A percentile compares a stretch with the other conserved stretches of the same genome.
phyloP scores from a whole-genome alignment of 2,329 filamentous ascomycete genomes.

The Cordyceps militaris region DNA sequence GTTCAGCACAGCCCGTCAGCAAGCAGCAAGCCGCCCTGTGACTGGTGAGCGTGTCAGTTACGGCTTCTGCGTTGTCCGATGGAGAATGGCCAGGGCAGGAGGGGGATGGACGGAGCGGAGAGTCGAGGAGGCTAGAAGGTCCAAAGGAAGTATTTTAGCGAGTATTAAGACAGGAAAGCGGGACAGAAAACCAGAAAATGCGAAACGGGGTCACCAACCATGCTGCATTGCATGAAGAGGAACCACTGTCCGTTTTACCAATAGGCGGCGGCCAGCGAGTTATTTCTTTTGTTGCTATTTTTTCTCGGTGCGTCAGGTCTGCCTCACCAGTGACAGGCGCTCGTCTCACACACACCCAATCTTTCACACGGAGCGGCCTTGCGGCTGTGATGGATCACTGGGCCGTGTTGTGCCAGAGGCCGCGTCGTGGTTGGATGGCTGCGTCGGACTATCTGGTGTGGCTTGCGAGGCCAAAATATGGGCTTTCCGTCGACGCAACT shows the following conservation, averaged over 20 bases:
- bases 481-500: not conserved
- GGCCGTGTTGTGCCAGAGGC: not conserved
- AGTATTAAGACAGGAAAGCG: not conserved
- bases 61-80: not conserved
- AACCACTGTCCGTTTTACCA: not conserved
- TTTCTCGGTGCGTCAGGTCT: not conserved
- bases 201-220: too few species aligned
- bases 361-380: not conserved
- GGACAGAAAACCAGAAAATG: too few species aligned
- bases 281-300: not conserved
- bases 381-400: not conserved
- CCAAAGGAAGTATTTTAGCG: not conserved
- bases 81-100: not conserved
- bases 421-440: not conserved
- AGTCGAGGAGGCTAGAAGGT: not conserved
- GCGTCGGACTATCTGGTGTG: not conserved
- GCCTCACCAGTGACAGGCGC: not conserved
- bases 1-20: not conserved
- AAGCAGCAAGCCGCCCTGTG: not conserved
- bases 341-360: not conserved
- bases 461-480: not conserved
- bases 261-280: not conserved
- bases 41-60: not conserved
- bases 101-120: not conserved
- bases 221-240: constrained; percentile 3